Percentiles rank a stretch among this genome's conserved stretches.
These are phyloP conservation scores for Wallacemonas sp. DNA, from an alignment of 208 protist species.

Conservation along the genomic window DNA sequence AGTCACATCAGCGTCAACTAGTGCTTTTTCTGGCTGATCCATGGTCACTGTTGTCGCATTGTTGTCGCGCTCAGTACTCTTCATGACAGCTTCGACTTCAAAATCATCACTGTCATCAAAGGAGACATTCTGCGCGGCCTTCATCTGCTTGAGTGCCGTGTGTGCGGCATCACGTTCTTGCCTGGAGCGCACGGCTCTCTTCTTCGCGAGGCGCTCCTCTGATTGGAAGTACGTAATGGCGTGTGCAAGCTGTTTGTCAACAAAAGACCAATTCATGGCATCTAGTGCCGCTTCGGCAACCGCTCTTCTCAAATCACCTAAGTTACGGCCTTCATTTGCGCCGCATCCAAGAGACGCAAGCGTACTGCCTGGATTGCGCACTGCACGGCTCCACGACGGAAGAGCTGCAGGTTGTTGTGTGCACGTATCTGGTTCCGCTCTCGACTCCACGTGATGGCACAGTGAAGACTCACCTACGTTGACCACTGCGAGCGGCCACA, in stretches of 20 bases:
- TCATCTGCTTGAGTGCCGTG: conserved; percentile 45
- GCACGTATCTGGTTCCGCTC: neutral
- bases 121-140: conserved; percentile 31
- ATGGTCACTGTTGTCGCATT: neutral
- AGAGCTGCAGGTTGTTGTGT: conserved; percentile 2
- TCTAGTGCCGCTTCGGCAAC: conserved; percentile 27
- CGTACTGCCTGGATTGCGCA: conserved; percentile 30
- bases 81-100: neutral
- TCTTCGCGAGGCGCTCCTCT: conserved; percentile 26
- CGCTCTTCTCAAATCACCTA: conserved; percentile 6
- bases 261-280: conserved; percentile 72
- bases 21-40: neutral
- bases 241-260: conserved; percentile 47
- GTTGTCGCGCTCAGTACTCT: neutral
- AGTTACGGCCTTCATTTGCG: neutral
- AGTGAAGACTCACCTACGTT: conserved; percentile 61
- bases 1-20: neutral
- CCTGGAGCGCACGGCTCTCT: conserved; percentile 26
- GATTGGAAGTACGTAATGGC: conserved; percentile 64
- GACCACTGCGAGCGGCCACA: conserved; percentile 83
- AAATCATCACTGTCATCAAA: neutral
- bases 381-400: conserved; percentile 65
- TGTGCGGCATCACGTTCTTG: conserved; percentile 47
- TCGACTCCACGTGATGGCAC: conserved; percentile 23
- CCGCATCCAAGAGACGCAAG: neutral